phyloP scores from a whole-genome alignment of 441 rosid genomes.

The Pelargonium australe region DNA sequence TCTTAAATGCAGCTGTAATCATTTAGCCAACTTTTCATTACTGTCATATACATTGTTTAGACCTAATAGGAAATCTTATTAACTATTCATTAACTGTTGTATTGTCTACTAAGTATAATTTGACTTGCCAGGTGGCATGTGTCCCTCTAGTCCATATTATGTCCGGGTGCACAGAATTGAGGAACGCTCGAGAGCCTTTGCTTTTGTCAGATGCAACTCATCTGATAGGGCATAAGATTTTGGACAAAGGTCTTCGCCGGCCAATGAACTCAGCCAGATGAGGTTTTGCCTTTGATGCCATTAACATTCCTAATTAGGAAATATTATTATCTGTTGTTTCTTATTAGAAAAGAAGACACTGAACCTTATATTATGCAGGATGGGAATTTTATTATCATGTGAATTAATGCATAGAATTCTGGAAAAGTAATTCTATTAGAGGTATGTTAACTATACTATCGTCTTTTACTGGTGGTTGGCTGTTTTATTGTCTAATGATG shows the following conservation, averaged over 20 bases:
- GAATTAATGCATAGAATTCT: background rate
- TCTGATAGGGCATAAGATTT: conserved; percentile 12
- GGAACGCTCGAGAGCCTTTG: conserved; percentile 17
- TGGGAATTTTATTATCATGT: background rate
- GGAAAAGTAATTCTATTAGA: background rate
- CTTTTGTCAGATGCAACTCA: conserved; percentile 14
- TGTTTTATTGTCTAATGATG: background rate
- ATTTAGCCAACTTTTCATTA: conserved; percentile 5
- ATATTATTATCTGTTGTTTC: background rate
- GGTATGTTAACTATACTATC: background rate
- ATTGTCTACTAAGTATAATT: conserved; percentile 2
- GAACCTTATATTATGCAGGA: background rate
- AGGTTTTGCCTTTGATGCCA: conserved; percentile 3
- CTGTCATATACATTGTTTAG: background rate
- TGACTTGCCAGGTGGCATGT: conserved; percentile 19
- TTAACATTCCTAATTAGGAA: background rate
- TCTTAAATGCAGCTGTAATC: background rate
- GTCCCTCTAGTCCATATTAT: conserved; percentile 8
- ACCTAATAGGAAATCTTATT: background rate
- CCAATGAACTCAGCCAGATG: conserved; percentile 5
- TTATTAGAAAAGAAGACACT: background rate
- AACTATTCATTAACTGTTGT: background rate
- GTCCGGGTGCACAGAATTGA: conserved; percentile 11
- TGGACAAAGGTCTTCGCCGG: conserved; percentile 11
- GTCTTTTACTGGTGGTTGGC: background rate